These are phyloP conservation scores for Dioscorea alata DNA, from an alignment of 106 monocot genomes.

Conservation along the genomic window DNA sequence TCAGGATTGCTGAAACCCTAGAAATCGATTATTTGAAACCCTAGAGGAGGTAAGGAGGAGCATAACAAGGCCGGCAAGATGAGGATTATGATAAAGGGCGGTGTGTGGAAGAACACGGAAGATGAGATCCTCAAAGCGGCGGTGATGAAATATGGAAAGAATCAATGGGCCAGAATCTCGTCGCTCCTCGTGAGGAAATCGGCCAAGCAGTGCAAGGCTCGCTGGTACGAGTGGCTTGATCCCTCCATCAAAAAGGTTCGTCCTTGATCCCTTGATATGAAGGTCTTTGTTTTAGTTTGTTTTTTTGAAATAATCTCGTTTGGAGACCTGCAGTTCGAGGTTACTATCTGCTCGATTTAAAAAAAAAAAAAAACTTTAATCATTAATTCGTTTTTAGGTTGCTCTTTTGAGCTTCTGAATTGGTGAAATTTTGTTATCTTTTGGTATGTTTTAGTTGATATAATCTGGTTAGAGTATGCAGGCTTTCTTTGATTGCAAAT, in stretches of 20 bases:
- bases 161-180: slow-evolving; percentile 97
- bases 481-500: no score
- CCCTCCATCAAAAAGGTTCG: slow-evolving; percentile 92
- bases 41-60: slow-evolving; percentile 2
- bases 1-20: no score
- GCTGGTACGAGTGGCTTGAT: slow-evolving; percentile 98
- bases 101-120: slow-evolving; percentile 99
- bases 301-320: no score
- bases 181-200: slow-evolving; percentile 90
- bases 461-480: no score
- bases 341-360: no score
- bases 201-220: slow-evolving; percentile 96
- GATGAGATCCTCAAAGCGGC: slow-evolving; percentile 99
- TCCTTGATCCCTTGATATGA: background rate
- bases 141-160: slow-evolving; percentile 99
- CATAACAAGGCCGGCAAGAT: slow-evolving; percentile 43
- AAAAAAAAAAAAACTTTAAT: no score
- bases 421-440: no score
- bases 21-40: background rate
- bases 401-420: no score
- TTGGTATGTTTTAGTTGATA: no score
- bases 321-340: no score
- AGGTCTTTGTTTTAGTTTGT: no score
- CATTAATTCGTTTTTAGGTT: no score
- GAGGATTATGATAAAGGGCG: slow-evolving; percentile 99